Conservation (phyloP, 306 rosid genomes). For the Citrullus mucosospermus region DNA sequence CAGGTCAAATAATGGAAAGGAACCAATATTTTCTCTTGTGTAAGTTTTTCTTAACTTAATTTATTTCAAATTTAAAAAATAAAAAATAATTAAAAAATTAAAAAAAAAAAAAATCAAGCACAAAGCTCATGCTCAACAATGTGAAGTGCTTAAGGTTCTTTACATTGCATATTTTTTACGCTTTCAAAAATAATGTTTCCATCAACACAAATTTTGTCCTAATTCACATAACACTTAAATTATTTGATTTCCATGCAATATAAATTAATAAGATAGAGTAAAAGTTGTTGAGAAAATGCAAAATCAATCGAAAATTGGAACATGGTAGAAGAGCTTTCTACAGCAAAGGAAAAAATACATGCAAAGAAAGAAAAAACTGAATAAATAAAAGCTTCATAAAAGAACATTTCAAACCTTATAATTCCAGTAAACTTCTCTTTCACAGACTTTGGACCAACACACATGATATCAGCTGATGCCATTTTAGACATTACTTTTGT, state of each 20-base stretch:
- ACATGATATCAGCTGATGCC: conserved; percentile 75
- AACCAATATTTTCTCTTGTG: not conserved
- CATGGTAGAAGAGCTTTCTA: not conserved
- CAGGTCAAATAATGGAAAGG: not conserved
- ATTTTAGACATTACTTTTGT: conserved; percentile 66
- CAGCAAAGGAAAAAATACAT: not conserved
- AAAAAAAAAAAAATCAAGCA: too few species aligned
- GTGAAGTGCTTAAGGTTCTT: not conserved
- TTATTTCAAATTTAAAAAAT: not conserved
- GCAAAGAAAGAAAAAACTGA: not conserved
- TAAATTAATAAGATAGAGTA: not conserved
- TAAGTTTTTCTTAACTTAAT: not conserved
- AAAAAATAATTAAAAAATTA: too few species aligned
- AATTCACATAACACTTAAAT: not conserved
- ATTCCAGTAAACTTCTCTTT: conserved; percentile 65
- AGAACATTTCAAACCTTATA: conserved; percentile 41
- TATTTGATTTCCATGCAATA: not conserved
- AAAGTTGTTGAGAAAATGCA: not conserved
- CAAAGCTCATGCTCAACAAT: not conserved
- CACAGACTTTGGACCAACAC: conserved; percentile 75
- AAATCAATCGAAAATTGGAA: not conserved
- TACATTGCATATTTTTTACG: not conserved
- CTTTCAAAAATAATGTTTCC: not conserved
- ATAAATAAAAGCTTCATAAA: not conserved
- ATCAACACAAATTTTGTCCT: not conserved